phyloP scores from a whole-genome alignment of 2,329 filamentous ascomycete genomes.

The Eurotiales sp. region DNA sequence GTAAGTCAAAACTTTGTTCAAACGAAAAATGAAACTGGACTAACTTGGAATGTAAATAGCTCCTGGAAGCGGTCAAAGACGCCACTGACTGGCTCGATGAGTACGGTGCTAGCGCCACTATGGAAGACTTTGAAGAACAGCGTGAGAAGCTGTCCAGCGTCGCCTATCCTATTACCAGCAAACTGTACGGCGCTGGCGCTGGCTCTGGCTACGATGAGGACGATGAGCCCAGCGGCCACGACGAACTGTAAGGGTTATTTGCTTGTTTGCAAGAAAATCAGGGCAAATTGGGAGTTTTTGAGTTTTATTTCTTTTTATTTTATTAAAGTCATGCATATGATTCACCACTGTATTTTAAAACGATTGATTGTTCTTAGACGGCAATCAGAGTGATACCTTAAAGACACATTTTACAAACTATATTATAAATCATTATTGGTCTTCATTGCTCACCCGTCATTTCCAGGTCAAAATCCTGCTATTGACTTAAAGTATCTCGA shows the following conservation, averaged over 20 bases:
- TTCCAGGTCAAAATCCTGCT: background rate
- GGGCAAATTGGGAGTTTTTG: constrained; percentile 13
- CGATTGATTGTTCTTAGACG: constrained; percentile 14
- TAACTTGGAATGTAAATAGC: constrained; percentile 44
- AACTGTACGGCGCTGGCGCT: constrained; percentile 75
- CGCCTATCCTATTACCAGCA: constrained; percentile 98
- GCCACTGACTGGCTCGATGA: constrained; percentile 94
- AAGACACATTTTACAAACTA: constrained; percentile 6
- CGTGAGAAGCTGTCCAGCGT: constrained; percentile 98
- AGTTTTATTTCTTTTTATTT: constrained; percentile 10
- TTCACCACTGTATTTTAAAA: constrained; percentile 17
- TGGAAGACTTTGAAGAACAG: constrained; percentile 98
- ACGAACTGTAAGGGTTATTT: constrained; percentile 66
- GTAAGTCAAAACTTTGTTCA: constrained; percentile 47
- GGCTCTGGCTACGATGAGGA: constrained; percentile 60
- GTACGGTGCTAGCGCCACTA: constrained; percentile 77
- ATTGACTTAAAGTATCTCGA: constrained; percentile 43
- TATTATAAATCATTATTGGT: background rate
- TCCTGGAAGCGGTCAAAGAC: constrained; percentile 96
- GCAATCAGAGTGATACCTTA: constrained; percentile 16
- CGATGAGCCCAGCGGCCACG: constrained; percentile 66
- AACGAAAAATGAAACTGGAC: constrained; percentile 27
- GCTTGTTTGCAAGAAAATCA: constrained; percentile 18
- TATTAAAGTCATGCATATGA: constrained; percentile 13
- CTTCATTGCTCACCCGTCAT: background rate